Base-by-base conservation (phyloP, 108 stramenopile genomes). In the Skeletonema potamos region DNA sequence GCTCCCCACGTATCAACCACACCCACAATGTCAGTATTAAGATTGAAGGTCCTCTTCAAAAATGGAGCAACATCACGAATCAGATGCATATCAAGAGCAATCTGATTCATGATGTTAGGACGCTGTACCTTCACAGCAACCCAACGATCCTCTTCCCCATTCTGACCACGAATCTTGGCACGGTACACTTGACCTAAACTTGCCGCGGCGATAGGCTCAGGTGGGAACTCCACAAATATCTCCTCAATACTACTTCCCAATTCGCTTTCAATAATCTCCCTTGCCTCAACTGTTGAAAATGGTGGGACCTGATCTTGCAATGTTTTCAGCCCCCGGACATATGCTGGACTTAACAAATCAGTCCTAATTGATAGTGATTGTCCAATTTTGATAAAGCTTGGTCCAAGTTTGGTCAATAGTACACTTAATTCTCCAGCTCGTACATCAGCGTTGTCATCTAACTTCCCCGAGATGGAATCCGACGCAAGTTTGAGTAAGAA, bases 61-160 rank as follows among this genome's bases (percentile, higher is more conserved):
- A 88, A 61, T 0, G 89, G 85, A 8, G 92, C 92, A 34, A 92
- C 68, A 36, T 94, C 83, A 3, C 97, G 86, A 34, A 97, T 80
- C 39, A 97, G 64, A 70, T 97, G 92, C 93, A 98, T 96, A 79
- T 98, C 98, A n/a, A 96, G 74, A 20, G 96, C 96, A 70, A 97
- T 96, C 63, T 96, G 93, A 44, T 89, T 78, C 70, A 92, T 88
- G 55, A 97, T 94, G 43, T 96, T 79, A 2, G 98, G 97, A 37
- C 98, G 89, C 82, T 97, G 97, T 2, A 98, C 96, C 70, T 98
- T 98, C 32, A 98, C 91, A 20, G 98, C 98, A 32, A 98, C 97
- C 20, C 86, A 84, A 24, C 27, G 51, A 32, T 59, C 48, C 7
- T 27, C 54, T 33, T 51, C 74, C 4, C 56, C 34, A 20, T 62